Percentiles rank a stretch among this genome's conserved stretches.
Conservation (phyloP, 805 yeast species). For the Aciculoconidium aculeatum region DNA sequence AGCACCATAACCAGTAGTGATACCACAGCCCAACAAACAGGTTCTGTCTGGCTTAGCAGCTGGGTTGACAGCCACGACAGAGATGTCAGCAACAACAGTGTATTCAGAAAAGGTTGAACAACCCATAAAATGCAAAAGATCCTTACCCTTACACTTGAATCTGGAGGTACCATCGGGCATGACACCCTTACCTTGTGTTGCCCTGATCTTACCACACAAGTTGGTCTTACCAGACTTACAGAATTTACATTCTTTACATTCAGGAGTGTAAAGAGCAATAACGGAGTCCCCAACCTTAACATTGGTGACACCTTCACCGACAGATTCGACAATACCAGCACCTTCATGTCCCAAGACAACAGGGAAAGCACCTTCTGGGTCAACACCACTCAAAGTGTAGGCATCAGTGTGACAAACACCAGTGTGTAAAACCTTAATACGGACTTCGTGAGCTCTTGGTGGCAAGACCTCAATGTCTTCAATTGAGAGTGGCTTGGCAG, state of each 20-base stretch:
- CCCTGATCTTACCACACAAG: conserved; percentile 91
- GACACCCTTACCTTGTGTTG: conserved; percentile 96
- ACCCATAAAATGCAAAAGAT: conserved; percentile 92
- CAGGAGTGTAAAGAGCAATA: conserved; percentile 92
- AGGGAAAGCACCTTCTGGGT: conserved; percentile 96
- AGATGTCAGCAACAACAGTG: conserved; percentile 96
- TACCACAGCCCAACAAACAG: conserved; percentile 96
- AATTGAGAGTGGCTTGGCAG: conserved; percentile 72
- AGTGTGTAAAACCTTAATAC: conserved; percentile 79
- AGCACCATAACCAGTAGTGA: conserved; percentile 98
- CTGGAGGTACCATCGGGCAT: conserved; percentile 98
- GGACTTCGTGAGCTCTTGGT: conserved; percentile 95
- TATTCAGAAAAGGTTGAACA: conserved; percentile 95
- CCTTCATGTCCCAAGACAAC: conserved; percentile 95
- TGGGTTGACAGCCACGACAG: conserved; percentile 86
- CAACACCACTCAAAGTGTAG: conserved; percentile 87
- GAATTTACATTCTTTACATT: conserved; percentile 91
- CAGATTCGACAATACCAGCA: conserved; percentile 91
- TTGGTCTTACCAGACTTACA: conserved; percentile 95
- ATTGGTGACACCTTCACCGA: conserved; percentile 89
- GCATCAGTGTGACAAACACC: conserved; percentile 99
- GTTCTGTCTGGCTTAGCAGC: conserved; percentile 80
- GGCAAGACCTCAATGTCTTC: conserved; percentile 90
- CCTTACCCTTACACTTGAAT: conserved; percentile 81
- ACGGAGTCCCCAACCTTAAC: conserved; percentile 94